Conservation (phyloP, 768 basidiomycete species). For the Russula emetica region DNA sequence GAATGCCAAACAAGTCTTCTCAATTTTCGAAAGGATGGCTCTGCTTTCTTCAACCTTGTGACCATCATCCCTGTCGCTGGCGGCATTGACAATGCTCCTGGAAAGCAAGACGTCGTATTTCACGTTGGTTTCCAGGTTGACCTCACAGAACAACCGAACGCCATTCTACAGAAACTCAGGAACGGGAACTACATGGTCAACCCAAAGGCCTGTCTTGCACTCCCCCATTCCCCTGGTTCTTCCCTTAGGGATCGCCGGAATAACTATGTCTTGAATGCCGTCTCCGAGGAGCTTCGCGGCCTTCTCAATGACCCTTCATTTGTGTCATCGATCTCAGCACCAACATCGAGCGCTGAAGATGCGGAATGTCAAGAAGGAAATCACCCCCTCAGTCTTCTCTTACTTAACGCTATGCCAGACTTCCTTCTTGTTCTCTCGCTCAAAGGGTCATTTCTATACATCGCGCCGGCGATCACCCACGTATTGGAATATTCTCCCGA, state of each 20-base stretch:
- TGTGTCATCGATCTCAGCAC: conserved; percentile 35
- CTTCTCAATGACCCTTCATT: conserved; percentile 48
- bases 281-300: conserved; percentile 51
- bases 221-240: conserved; percentile 25
- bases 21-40: conserved; percentile 84
- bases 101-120: conserved; percentile 70
- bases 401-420: conserved; percentile 65
- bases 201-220: conserved; percentile 37
- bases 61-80: conserved; percentile 83
- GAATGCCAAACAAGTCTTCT: conserved; percentile 86
- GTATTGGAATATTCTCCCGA: conserved; percentile 84
- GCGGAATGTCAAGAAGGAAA: conserved; percentile 37
- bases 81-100: conserved; percentile 42
- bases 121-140: conserved; percentile 97
- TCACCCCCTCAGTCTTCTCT: conserved; percentile 50
- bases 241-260: conserved; percentile 35
- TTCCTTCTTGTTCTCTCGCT: conserved; percentile 89
- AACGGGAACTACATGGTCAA: conserved; percentile 76
- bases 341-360: conserved; percentile 27
- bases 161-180: conserved; percentile 71
- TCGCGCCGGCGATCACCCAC: conserved; percentile 71
- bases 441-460: conserved; percentile 90
- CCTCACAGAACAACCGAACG: conserved; percentile 78
- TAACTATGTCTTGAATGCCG: conserved; percentile 34
- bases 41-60: conserved; percentile 87